phyloP scores from a whole-genome alignment of 352 stramenopile species.

The Globisporangium paroecandrum region DNA sequence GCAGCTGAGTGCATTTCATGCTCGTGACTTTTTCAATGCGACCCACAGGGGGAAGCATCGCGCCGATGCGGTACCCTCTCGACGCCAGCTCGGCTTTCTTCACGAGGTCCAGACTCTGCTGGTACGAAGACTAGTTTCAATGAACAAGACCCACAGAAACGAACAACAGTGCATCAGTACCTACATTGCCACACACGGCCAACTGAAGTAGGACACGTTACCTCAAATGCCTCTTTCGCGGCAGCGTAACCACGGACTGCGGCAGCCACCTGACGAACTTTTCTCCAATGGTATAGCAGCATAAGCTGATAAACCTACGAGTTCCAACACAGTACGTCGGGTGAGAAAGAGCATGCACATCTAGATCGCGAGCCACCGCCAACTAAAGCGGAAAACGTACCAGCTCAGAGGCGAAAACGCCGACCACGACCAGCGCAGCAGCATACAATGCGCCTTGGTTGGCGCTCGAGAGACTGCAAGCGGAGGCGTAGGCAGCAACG shows the following conservation, averaged over 20 bases:
- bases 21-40: slow-evolving; percentile 34
- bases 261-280: neutral
- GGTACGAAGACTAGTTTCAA: slow-evolving; percentile 23
- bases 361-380: neutral
- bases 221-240: slow-evolving; percentile 14
- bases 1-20: slow-evolving; percentile 39
- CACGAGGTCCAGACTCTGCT: slow-evolving; percentile 34
- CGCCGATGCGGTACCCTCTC: slow-evolving; percentile 47
- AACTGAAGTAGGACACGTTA: neutral
- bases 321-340: neutral
- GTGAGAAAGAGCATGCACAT: neutral
- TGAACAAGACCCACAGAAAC: neutral
- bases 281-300: slow-evolving; percentile 4
- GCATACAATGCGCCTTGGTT: neutral
- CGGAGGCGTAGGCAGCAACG: neutral
- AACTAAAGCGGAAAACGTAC: neutral
- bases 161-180: neutral
- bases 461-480: neutral
- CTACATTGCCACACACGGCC: neutral
- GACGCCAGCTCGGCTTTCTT: slow-evolving; percentile 60
- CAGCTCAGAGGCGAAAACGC: slow-evolving; percentile 1
- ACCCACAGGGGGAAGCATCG: slow-evolving; percentile 44
- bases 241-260: neutral
- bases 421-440: neutral
- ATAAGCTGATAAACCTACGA: slow-evolving; percentile 14